Percentiles rank a stretch among this genome's conserved stretches.
These are phyloP conservation scores for Citrus unshiu DNA, from an alignment of 345 rosid genomes.

Conservation along the genomic window DNA sequence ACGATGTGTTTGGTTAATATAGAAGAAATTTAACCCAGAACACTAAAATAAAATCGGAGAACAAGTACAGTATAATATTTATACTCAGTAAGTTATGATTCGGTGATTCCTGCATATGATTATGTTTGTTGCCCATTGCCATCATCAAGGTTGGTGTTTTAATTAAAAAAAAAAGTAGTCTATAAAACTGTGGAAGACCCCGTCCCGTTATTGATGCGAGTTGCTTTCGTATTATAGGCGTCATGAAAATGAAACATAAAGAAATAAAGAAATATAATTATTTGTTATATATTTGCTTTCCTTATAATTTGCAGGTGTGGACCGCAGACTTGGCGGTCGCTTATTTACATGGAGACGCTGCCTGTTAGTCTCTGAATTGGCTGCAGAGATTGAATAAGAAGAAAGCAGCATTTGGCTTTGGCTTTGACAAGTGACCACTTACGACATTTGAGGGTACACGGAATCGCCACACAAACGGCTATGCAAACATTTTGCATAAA, in stretches of 20 bases:
- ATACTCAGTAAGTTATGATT: too few species aligned
- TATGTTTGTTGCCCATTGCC: not conserved
- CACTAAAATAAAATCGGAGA: not conserved
- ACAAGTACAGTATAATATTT: not conserved
- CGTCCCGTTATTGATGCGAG: not conserved
- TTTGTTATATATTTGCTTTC: not conserved
- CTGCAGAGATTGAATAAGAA: not conserved
- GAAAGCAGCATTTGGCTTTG: not conserved
- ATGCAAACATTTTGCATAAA: too few species aligned
- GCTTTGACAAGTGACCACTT: too few species aligned
- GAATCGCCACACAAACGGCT: not conserved
- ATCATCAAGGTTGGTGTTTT: not conserved
- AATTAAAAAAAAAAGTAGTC: not conserved
- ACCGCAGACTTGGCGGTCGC: not conserved
- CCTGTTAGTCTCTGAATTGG: not conserved
- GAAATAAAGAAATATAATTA: too few species aligned
- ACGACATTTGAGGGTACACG: not conserved
- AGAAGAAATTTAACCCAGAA: not conserved
- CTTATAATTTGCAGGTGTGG: not conserved
- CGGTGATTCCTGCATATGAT: not conserved
- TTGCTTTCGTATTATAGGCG: not conserved
- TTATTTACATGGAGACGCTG: not conserved
- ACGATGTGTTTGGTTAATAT: not conserved
- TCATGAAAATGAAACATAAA: not conserved
- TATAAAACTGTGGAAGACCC: too few species aligned